A percentile compares a stretch with the other conserved stretches of the same genome.
Conservation (phyloP, 2,329 filamentous ascomycete genomes). For the Fusarium pseudoanthophilum region DNA sequence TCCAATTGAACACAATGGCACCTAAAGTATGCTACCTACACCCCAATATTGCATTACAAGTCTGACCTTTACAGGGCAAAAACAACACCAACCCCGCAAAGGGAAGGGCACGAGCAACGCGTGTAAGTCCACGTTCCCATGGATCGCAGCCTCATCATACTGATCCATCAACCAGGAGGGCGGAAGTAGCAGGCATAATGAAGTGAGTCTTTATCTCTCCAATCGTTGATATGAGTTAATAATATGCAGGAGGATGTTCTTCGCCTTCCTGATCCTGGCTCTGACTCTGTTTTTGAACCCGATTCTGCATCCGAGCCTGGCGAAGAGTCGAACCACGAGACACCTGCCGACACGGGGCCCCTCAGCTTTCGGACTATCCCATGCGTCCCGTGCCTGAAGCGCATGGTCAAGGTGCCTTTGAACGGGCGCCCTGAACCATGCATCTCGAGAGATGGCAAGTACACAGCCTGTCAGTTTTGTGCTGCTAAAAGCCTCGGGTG, state of each 20-base stretch:
- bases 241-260: no score
- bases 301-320: not conserved
- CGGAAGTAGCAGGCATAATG: no score
- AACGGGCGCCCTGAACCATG: not conserved
- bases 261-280: not conserved
- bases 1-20: not conserved
- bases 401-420: not conserved
- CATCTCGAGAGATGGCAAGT: not conserved
- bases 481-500: no score
- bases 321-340: not conserved
- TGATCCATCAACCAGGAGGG: no score
- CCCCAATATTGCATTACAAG: not conserved
- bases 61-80: not conserved
- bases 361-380: not conserved
- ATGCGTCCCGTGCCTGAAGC: not conserved
- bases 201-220: no score
- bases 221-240: no score
- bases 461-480: no score
- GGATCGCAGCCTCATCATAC: not conserved
- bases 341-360: not conserved
- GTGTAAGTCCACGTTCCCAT: not conserved
- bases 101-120: not conserved
- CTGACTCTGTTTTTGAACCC: not conserved
- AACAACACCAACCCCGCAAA: accelerated
- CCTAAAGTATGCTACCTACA: not conserved